Evolutionary conservation across 2,329 filamentous ascomycete species (phyloP), one percentile per base, ranked within the genome.

Genomic region (Pseudocercospora vitis): DNA sequence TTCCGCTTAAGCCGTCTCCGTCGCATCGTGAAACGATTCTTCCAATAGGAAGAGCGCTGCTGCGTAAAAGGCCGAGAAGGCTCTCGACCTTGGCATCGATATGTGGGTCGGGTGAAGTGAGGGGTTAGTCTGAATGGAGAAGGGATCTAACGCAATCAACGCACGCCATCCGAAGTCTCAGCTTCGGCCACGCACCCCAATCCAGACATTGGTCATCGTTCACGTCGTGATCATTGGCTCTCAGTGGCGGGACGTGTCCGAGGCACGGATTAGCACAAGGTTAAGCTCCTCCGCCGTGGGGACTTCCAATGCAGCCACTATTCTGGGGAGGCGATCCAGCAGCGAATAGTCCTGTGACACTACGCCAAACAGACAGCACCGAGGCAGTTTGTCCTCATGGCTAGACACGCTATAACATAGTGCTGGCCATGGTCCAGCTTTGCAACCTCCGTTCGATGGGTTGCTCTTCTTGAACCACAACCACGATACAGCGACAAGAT

Each of bases 301-400:
- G 52, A 46, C 33, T 40, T 23, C n/a, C 40, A 50, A 11, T 40
- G 39, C 47, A 39, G 40, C 52, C 52, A 55, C 47, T 23, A 24
- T 31, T 47, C 42, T 24, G 40, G 52, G 44, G 52, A 29, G n/a
- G n/a, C n/a, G n/a, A 35, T 23, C 23, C 42, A 40, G 35, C 19
- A 23, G 37, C 21, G 19, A 47, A n/a, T n/a, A n/a, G n/a, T 47
- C 28, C 44, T 47, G 44, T 47, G 44, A 47, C 44, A 47, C 44
- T 11, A 47, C 28, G 28, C 26, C 44, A 9, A 31, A 40, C 28
- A 39, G 37, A 39, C 26, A 48, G 32, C 48, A 48, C 52, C 52
- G 52, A 55, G 52, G 52, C 48, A 55, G 52, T 44, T 33, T 45
- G 50, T 45, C 42, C 33, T 31, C 12, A 51, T 53, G 51, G 35